Conservation (phyloP, 441 rosid species). For the Lepidium campestre region DNA sequence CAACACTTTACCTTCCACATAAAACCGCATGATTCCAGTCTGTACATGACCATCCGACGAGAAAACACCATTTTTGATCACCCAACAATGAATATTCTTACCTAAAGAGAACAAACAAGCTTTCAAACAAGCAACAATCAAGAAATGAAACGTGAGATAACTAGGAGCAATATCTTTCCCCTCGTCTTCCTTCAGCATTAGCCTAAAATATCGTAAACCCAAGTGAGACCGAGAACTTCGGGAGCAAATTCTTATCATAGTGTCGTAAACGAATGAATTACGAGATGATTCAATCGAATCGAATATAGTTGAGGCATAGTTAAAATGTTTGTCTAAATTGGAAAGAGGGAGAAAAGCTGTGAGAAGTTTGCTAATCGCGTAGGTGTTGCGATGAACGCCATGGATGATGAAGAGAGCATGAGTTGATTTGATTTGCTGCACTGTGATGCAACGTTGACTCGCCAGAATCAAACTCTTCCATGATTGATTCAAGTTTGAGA, state of each 20-base stretch:
- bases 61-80: slow-evolving; percentile 37
- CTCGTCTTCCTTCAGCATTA: slow-evolving; percentile 30
- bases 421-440: slow-evolving; percentile 34
- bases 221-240: slow-evolving; percentile 33
- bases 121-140: slow-evolving; percentile 35
- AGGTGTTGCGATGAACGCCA: slow-evolving; percentile 34
- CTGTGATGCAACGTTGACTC: slow-evolving; percentile 27
- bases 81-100: slow-evolving; percentile 41
- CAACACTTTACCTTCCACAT: slow-evolving; percentile 17
- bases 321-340: slow-evolving; percentile 25
- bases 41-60: slow-evolving; percentile 42
- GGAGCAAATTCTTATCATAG: slow-evolving; percentile 47
- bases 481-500: slow-evolving; percentile 22
- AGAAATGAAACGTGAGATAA: slow-evolving; percentile 42
- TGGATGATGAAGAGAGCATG: slow-evolving; percentile 39
- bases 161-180: slow-evolving; percentile 28
- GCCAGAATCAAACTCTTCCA: slow-evolving; percentile 39
- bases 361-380: slow-evolving; percentile 45
- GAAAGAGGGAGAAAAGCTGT: slow-evolving; percentile 33
- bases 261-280: slow-evolving; percentile 37
- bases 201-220: slow-evolving; percentile 35
- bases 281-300: slow-evolving; percentile 22
- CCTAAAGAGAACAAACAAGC: slow-evolving; percentile 24
- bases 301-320: slow-evolving; percentile 39
- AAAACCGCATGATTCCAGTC: slow-evolving; percentile 35